Base-by-base conservation (phyloP, 192 early-diverging fungal genomes). In the Bifiguratus adelaidae region DNA sequence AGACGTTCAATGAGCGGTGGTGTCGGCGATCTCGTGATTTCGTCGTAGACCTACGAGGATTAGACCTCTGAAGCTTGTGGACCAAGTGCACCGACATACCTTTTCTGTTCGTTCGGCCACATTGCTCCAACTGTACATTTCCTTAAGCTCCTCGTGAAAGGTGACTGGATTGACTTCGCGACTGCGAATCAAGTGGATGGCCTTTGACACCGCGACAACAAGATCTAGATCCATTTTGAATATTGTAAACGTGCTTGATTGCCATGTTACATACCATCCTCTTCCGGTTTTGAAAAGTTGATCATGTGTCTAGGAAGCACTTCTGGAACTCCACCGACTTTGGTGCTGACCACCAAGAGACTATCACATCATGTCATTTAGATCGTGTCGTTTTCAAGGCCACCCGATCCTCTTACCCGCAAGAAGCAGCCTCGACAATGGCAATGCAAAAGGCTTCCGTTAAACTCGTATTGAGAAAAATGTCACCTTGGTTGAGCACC, bases 361-460 rank as follows among this genome's bases (percentile, higher is more conserved):
- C 83, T 84, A 46, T 16, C 32, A 50, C 6, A 2, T 18, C 20
- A 18, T n/a, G 22, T 9, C 19, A 48, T 34, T 7, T n/a, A 49
- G 13, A 44, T 19, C 22, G 26, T 35, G 22, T 37, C n/a, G 15
- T 19, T 22, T 26, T 42, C 18, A 41, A 16, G 30, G 18, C 19
- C 33, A 11, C 11, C 32, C 11, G 11, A 11, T 34, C 32, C 32
- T 13, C 61, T 42, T 58, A 81, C 80, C 92, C 95, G 24, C 89
- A 92, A 33, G 85, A 86, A 4, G 92, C 95, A 4, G 95, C 95
- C 67, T 99, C 95, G 13, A 99, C 92, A 45, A 99, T 97, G 4
- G 89, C 92, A 36, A 95, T 99, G 56, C 95, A 95, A 54, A 99
- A 99, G 4, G 95, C 95, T 54, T 99, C 95, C 1, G 93, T 99